Conservation (phyloP, 148 eudicot species). For the Nepenthes gracilis region DNA sequence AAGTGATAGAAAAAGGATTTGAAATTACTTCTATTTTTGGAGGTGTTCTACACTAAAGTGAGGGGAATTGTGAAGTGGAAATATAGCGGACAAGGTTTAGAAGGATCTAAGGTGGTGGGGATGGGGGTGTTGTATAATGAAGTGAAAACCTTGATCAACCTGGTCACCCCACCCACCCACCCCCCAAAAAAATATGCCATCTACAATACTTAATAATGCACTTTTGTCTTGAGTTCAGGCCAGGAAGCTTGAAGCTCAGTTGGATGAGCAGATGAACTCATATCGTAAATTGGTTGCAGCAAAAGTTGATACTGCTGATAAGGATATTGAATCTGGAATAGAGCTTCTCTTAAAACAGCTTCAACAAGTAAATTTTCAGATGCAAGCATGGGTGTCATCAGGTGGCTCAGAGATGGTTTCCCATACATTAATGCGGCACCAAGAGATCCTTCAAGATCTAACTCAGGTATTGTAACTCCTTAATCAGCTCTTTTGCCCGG, state of each 20-base stretch:
- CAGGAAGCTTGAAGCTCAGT: conserved; percentile 92
- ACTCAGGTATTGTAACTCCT: conserved; percentile 47
- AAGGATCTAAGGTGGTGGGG: too few species aligned
- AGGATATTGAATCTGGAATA: conserved; percentile 63
- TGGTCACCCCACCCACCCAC: too few species aligned
- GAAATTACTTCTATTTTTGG: too few species aligned
- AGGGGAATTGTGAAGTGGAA: too few species aligned
- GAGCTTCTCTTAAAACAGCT: conserved; percentile 72
- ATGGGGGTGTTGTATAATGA: too few species aligned
- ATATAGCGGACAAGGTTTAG: too few species aligned
- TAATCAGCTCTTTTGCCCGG: background rate
- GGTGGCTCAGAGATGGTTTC: conserved; percentile 97
- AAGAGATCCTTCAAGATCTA: conserved; percentile 94
- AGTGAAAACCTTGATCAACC: too few species aligned
- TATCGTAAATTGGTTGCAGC: conserved; percentile 70
- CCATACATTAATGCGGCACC: conserved; percentile 95
- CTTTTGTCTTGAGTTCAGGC: conserved; percentile 30
- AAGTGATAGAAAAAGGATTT: too few species aligned
- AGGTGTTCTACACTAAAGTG: too few species aligned
- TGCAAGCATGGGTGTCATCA: conserved; percentile 96
- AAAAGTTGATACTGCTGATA: conserved; percentile 54
- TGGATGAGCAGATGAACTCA: conserved; percentile 91
- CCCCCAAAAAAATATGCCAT: too few species aligned
- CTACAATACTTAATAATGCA: too few species aligned
- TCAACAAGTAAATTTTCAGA: conserved; percentile 71